Conservation (phyloP, 2,329 filamentous ascomycete genomes). For the Scortechinia acanthostroma region DNA sequence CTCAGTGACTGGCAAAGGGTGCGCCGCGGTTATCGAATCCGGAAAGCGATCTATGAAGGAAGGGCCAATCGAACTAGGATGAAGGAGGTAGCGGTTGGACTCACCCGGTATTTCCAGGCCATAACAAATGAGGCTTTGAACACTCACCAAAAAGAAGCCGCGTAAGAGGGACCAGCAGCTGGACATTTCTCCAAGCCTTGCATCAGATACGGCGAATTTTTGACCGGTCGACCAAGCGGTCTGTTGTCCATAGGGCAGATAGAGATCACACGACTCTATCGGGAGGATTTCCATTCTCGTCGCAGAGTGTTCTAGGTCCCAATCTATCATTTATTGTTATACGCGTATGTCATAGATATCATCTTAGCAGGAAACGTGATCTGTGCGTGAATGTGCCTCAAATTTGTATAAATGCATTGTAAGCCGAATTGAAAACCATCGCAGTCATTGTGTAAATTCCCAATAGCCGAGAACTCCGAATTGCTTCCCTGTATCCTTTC, state of each 20-base stretch:
- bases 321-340: too few species aligned
- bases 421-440: neutral
- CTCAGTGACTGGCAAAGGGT: constrained; percentile 26
- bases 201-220: too few species aligned
- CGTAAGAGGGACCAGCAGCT: constrained; percentile 10
- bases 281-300: too few species aligned
- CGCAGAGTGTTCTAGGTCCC: too few species aligned
- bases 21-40: constrained; percentile 20
- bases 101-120: neutral
- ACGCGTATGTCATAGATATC: too few species aligned
- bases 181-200: too few species aligned
- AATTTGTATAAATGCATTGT: constrained; percentile 1
- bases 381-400: too few species aligned
- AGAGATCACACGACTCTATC: too few species aligned
- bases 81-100: constrained; percentile 13
- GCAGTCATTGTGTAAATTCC: neutral
- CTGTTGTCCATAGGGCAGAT: too few species aligned
- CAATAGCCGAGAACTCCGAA: constrained; percentile 1
- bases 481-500: neutral
- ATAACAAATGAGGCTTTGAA: neutral
- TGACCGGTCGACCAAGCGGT: too few species aligned
- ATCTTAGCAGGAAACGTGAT: too few species aligned
- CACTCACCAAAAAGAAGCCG: too few species aligned
- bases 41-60: constrained; percentile 22
- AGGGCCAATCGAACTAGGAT: constrained; percentile 20